Conservation (phyloP, 495 filamentous ascomycete genomes). For the Penicillium flavigenum region DNA sequence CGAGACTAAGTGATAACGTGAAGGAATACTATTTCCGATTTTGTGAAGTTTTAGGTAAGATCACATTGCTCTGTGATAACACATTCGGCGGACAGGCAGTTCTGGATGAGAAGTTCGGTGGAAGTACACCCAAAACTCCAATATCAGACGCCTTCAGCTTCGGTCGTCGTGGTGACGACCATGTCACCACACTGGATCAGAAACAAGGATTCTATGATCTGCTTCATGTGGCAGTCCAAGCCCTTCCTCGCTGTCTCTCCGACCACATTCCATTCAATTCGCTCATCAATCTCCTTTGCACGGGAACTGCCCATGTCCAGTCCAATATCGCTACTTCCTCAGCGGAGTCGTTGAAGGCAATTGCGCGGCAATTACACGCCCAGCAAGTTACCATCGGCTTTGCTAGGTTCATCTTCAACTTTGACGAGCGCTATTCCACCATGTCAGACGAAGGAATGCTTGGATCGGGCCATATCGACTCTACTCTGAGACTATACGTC, state of each 20-base stretch:
- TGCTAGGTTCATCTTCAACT: conserved; percentile 94
- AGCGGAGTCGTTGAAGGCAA: conserved; percentile 88
- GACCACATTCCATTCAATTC: conserved; percentile 90
- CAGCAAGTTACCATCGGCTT: conserved; percentile 97
- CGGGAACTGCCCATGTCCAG: conserved; percentile 93
- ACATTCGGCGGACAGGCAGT: conserved; percentile 95
- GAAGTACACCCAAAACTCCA: conserved; percentile 84
- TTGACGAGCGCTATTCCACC: conserved; percentile 93
- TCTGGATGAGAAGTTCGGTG: conserved; percentile 89
- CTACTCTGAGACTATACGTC: conserved; percentile 86
- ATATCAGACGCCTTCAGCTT: conserved; percentile 95
- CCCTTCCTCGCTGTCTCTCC: conserved; percentile 87
- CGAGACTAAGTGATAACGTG: conserved; percentile 69
- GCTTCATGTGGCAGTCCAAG: conserved; percentile 92
- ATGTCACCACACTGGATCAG: conserved; percentile 69
- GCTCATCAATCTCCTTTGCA: conserved; percentile 92
- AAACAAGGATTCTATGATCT: conserved; percentile 96
- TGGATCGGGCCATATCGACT: conserved; percentile 92
- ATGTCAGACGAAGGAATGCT: conserved; percentile 99
- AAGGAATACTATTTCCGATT: conserved; percentile 85
- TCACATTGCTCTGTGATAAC: conserved; percentile 92
- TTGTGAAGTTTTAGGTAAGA: conserved; percentile 92
- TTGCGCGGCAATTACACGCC: conserved; percentile 88
- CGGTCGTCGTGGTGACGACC: conserved; percentile 75
- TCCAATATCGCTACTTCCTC: conserved; percentile 90